Evolutionary conservation across 164 flowering plant genomes (phyloP).

Genomic region (Umbilicus rupestris): DNA sequence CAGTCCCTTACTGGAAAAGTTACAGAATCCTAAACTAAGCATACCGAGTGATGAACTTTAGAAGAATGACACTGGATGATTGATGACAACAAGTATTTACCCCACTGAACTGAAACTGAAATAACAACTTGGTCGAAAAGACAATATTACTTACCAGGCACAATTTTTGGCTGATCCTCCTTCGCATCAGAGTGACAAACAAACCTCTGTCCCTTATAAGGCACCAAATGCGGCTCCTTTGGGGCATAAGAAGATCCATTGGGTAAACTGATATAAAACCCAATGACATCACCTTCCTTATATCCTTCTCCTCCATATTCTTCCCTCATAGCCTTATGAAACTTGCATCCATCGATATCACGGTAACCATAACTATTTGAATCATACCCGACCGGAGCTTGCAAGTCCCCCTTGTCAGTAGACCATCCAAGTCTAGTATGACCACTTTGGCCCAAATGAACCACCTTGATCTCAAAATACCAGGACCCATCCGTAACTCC

Average conservation of each 20-base stretch:
- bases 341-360: constrained; percentile 85
- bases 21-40: too few species aligned
- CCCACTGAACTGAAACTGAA: too few species aligned
- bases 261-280: constrained; percentile 81
- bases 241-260: constrained; percentile 64
- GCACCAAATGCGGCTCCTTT: constrained; percentile 48
- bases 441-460: constrained; percentile 68
- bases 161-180: constrained; percentile 51
- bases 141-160: constrained; percentile 55
- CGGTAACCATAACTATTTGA: constrained; percentile 80
- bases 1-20: too few species aligned
- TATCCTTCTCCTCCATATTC: constrained; percentile 86
- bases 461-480: constrained; percentile 82
- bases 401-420: constrained; percentile 90
- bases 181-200: background rate
- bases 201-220: constrained; percentile 71
- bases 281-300: constrained; percentile 93
- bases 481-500: constrained; percentile 89
- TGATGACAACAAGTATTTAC: too few species aligned
- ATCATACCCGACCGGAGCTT: constrained; percentile 97
- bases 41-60: too few species aligned
- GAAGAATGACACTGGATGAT: too few species aligned
- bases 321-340: constrained; percentile 88
- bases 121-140: background rate
- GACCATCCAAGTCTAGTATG: constrained; percentile 93